Conservation (phyloP, 139 green algal species). For the Chlamydomonas sp. region DNA sequence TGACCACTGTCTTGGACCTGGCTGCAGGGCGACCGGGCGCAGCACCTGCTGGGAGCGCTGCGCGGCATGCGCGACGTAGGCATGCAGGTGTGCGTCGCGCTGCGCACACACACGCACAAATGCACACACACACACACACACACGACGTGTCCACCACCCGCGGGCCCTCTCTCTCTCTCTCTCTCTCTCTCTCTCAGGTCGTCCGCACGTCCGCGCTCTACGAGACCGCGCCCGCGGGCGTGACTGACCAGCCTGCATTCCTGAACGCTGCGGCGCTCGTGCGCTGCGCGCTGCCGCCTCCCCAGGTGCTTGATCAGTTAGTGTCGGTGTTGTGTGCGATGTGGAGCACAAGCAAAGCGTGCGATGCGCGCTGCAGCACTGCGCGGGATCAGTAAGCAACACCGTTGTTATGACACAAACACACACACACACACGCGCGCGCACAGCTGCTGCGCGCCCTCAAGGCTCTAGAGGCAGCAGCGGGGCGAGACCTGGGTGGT, state of each 20-base stretch:
- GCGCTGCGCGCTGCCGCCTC: conserved; percentile 47
- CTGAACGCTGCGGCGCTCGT: conserved; percentile 77
- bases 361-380: not conserved
- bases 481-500: conserved; percentile 45
- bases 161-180: too few relatives aligned
- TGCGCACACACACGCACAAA: too few relatives aligned
- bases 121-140: too few relatives aligned
- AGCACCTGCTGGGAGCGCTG: conserved; percentile 6
- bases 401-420: too few relatives aligned
- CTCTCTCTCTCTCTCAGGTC: conserved; percentile 44
- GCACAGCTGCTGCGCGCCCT: conserved; percentile 56
- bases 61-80: not conserved
- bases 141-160: too few relatives aligned
- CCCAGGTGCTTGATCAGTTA: too few relatives aligned
- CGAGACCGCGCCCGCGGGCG: conserved; percentile 71
- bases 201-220: conserved; percentile 68
- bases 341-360: not conserved
- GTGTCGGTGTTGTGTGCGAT: too few relatives aligned
- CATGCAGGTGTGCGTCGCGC: conserved; percentile 3
- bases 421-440: too few relatives aligned
- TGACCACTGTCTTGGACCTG: not conserved
- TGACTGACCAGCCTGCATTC: conserved; percentile 80
- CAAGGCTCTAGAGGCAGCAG: conserved; percentile 68
- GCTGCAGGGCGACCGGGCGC: not conserved
- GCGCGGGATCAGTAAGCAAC: too few relatives aligned